Conservation (phyloP, 2,329 filamentous ascomycete genomes). For the Cercospora nicotianae region DNA sequence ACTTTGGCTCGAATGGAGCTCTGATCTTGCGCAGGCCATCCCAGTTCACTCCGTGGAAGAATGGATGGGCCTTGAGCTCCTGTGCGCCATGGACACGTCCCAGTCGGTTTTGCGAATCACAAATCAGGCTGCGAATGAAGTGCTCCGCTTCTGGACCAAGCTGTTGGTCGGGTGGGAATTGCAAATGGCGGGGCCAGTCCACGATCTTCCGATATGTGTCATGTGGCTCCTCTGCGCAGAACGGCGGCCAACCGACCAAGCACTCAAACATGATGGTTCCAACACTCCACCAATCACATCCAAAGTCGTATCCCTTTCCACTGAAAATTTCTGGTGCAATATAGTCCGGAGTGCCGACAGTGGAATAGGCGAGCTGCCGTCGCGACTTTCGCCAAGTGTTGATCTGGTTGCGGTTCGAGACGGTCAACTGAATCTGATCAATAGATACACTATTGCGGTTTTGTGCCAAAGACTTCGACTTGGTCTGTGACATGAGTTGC, state of each 20-base stretch:
- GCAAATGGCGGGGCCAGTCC: slow-evolving; percentile 92
- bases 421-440: slow-evolving; percentile 96
- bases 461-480: slow-evolving; percentile 46
- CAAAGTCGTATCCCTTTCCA: slow-evolving; percentile 90
- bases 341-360: slow-evolving; percentile 96
- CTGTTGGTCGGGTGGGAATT: slow-evolving; percentile 94
- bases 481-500: slow-evolving; percentile 72
- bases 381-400: slow-evolving; percentile 98
- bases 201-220: slow-evolving; percentile 99
- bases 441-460: slow-evolving; percentile 94
- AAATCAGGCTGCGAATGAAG: slow-evolving; percentile 89
- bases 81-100: slow-evolving; percentile 78
- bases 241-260: slow-evolving; percentile 96
- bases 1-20: slow-evolving; percentile 91
- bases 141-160: slow-evolving; percentile 87
- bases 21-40: slow-evolving; percentile 88
- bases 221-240: slow-evolving; percentile 95
- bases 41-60: slow-evolving; percentile 97
- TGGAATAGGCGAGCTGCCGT: slow-evolving; percentile 94
- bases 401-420: slow-evolving; percentile 95
- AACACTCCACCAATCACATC: slow-evolving; percentile 99
- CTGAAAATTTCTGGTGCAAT: slow-evolving; percentile 98
- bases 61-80: slow-evolving; percentile 90
- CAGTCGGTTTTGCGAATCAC: slow-evolving; percentile 88
- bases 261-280: slow-evolving; percentile 99